Evolutionary conservation across 768 basidiomycete species (phyloP).

Genomic region (Phanerochaete sordida): DNA sequence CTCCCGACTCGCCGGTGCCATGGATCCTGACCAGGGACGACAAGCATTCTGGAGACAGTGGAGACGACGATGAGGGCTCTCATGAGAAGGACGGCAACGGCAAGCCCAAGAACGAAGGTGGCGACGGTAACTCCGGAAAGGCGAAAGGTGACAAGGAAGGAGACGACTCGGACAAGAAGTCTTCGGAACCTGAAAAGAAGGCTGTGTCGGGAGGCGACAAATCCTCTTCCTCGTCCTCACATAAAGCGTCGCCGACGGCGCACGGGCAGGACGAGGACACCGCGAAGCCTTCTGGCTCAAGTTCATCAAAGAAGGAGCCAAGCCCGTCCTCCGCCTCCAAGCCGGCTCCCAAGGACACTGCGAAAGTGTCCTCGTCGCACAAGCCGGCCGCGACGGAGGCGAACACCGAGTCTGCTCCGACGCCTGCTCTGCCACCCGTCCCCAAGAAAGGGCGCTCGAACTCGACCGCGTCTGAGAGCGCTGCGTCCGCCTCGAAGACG

Average conservation of each 20-base stretch:
- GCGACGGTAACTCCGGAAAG: neutral
- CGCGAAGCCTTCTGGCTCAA: neutral
- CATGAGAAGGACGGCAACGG: neutral
- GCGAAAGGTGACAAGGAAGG: neutral
- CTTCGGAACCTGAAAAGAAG: neutral
- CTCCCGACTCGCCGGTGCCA: too few relatives aligned
- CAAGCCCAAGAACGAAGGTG: neutral
- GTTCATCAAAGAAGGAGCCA: neutral
- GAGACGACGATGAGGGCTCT: neutral
- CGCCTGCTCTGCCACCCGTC: neutral
- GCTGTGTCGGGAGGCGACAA: neutral
- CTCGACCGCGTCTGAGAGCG: neutral
- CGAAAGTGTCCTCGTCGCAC: neutral
- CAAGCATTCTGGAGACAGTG: neutral
- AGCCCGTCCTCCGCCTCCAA: too few relatives aligned
- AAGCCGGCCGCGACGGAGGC: neutral
- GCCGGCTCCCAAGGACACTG: neutral
- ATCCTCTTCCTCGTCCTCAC: neutral
- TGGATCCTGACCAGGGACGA: too few relatives aligned
- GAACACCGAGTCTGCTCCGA: neutral
- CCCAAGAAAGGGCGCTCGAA: slow-evolving; percentile 2
- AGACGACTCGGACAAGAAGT: neutral
- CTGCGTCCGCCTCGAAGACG: neutral
- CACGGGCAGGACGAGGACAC: neutral
- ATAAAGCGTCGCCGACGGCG: neutral